A percentile compares a stretch with the other conserved stretches of the same genome.
Conservation (phyloP, 345 rosid genomes). For the Cardamine chenopodiifolia region DNA sequence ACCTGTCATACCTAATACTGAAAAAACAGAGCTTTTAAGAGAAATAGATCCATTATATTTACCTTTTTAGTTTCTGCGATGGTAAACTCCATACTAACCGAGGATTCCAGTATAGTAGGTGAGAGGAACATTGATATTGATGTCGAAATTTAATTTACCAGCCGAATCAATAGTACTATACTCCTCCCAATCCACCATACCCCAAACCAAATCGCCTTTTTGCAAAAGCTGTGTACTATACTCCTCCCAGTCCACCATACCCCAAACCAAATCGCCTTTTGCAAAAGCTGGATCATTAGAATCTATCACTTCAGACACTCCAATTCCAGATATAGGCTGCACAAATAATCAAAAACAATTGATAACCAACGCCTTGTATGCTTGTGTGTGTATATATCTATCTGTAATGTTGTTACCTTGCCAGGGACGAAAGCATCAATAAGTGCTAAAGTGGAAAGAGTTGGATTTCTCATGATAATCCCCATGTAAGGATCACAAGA, state of each 20-base stretch:
- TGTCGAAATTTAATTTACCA: conserved; percentile 46
- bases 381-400: background rate
- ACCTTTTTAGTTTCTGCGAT: background rate
- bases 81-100: conserved; percentile 34
- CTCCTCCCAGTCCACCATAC: conserved; percentile 63
- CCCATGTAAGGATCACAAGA: conserved; percentile 62
- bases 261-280: conserved; percentile 56
- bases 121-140: conserved; percentile 54
- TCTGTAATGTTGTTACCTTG: conserved; percentile 13
- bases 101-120: conserved; percentile 62
- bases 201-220: conserved; percentile 58
- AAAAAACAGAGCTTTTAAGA: conserved; percentile 13
- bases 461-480: conserved; percentile 38
- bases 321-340: conserved; percentile 55
- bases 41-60: background rate
- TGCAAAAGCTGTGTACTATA: conserved; percentile 47
- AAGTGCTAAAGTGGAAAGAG: conserved; percentile 16
- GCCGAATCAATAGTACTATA: conserved; percentile 42
- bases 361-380: background rate
- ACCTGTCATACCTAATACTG: conserved; percentile 53
- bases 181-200: conserved; percentile 63
- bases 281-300: conserved; percentile 49
- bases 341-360: background rate
- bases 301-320: conserved; percentile 60
- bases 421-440: conserved; percentile 37